Conservation (phyloP, 345 rosid species). For the Camelina sativa region DNA sequence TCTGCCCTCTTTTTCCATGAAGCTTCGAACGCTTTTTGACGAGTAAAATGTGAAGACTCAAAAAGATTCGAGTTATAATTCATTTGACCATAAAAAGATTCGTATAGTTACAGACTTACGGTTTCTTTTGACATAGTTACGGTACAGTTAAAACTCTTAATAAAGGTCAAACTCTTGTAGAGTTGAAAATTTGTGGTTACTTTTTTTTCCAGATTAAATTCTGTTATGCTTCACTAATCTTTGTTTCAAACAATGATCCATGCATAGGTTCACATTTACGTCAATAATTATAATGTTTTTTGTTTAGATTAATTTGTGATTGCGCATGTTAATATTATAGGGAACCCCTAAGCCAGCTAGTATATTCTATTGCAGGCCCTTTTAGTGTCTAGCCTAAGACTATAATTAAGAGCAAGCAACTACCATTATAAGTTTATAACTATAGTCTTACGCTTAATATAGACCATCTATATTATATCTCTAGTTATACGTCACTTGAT, state of each 20-base stretch:
- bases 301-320: neutral
- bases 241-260: constrained; percentile 17
- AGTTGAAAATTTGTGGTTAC: neutral
- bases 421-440: neutral
- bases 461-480: neutral
- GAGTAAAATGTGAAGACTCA: constrained; percentile 13
- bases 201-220: neutral
- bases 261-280: neutral
- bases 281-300: neutral
- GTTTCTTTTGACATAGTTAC: neutral
- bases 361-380: no score
- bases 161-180: neutral
- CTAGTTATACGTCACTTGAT: neutral
- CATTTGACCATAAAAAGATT: constrained; percentile 3
- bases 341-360: no score
- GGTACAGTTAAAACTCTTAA: neutral
- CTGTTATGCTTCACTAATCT: neutral
- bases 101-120: neutral
- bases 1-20: constrained; percentile 33
- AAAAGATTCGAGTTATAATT: neutral
- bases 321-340: neutral
- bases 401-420: neutral
- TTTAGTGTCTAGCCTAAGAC: neutral
- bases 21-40: constrained; percentile 43
- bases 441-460: neutral